These are phyloP conservation scores for Microbotryum intermedium DNA, from an alignment of 1,284 basidiomycete species.

Conservation along the genomic window DNA sequence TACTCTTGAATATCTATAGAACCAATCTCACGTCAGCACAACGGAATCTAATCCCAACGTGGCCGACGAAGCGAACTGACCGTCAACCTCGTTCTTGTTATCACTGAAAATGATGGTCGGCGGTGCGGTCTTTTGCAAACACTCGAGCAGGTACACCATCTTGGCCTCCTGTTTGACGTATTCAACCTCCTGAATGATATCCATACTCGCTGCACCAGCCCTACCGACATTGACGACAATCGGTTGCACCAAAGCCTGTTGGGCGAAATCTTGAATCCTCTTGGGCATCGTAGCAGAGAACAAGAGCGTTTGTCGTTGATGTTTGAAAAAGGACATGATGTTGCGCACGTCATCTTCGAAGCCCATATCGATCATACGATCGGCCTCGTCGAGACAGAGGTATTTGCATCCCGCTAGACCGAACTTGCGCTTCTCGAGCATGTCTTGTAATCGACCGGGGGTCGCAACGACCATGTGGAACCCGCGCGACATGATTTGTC, in stretches of 20 bases:
- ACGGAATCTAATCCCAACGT: neutral
- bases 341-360: constrained; percentile 98
- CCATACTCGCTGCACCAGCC: constrained; percentile 93
- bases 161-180: constrained; percentile 99
- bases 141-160: constrained; percentile 97
- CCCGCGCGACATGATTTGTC: constrained; percentile 77
- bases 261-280: constrained; percentile 97
- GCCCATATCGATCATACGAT: constrained; percentile 97
- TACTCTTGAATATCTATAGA: constrained; percentile 91
- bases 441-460: constrained; percentile 43
- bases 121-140: constrained; percentile 95
- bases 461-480: constrained; percentile 91
- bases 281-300: constrained; percentile 99
- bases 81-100: constrained; percentile 99
- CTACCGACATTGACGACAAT: constrained; percentile 95
- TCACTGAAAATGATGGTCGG: constrained; percentile 98
- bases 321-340: constrained; percentile 98
- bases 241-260: constrained; percentile 84
- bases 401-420: constrained; percentile 72
- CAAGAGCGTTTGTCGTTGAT: constrained; percentile 90
- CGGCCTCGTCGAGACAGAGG: constrained; percentile 97
- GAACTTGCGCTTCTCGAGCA: constrained; percentile 81
- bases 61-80: constrained; percentile 43
- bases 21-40: neutral
- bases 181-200: constrained; percentile 94